These are phyloP conservation scores for Sarocladium oryzae DNA, from an alignment of 2,329 filamentous ascomycete species.

Conservation along the genomic window DNA sequence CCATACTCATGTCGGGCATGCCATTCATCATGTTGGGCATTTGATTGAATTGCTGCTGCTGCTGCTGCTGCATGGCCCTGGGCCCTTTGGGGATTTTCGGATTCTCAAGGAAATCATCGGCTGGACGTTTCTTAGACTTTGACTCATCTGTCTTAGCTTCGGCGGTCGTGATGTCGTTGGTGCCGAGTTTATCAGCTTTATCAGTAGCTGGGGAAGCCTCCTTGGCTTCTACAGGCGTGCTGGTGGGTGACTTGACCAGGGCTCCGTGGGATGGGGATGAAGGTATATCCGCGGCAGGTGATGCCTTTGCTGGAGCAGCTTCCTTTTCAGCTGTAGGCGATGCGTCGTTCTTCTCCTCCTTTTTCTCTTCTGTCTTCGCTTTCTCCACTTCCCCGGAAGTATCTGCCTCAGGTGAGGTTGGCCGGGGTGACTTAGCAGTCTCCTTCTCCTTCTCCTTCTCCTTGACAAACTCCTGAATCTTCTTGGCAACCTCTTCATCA, in stretches of 20 bases:
- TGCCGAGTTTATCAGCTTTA: not conserved
- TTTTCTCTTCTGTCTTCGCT: conserved; percentile 18
- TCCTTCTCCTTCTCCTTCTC: conserved; percentile 56
- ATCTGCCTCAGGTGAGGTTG: conserved; percentile 25
- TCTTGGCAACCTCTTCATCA: conserved; percentile 71
- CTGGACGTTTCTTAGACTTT: conserved; percentile 70
- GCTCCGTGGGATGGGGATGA: not conserved
- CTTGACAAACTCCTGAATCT: conserved; percentile 68
- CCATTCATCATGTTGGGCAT: conserved; percentile 41
- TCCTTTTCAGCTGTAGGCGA: conserved; percentile 32
- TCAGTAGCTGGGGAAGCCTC: not conserved
- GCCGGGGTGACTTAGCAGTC: conserved; percentile 34
- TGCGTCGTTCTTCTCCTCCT: conserved; percentile 28
- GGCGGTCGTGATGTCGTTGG: conserved; percentile 26
- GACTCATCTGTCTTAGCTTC: conserved; percentile 28
- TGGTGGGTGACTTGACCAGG: conserved; percentile 25
- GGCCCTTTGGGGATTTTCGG: conserved; percentile 59
- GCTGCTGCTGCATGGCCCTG: conserved; percentile 56
- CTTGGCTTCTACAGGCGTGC: not conserved
- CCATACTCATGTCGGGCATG: conserved; percentile 31
- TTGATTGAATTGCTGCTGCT: conserved; percentile 35
- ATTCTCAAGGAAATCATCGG: conserved; percentile 64
- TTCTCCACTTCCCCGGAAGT: conserved; percentile 30
- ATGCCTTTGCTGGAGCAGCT: conserved; percentile 14
- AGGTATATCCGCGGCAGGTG: conserved; percentile 22